Base-by-base conservation (phyloP, 2,329 filamentous ascomycete genomes). In the Exophiala lecanii-corni region DNA sequence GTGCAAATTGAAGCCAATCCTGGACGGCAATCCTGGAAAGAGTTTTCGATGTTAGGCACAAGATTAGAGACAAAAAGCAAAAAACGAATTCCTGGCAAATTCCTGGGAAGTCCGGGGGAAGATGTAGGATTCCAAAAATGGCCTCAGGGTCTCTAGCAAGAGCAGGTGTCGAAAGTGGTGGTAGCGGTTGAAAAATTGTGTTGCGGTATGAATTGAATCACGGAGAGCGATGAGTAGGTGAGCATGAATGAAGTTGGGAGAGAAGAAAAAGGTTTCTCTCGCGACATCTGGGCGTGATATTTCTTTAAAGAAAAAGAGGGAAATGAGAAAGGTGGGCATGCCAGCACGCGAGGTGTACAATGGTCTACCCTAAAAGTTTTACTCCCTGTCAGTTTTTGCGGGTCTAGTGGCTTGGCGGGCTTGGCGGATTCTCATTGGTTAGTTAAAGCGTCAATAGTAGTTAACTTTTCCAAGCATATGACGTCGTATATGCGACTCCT, bases 51-150 rank as follows among this genome's bases (percentile, higher is more conserved):
- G 16, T 28, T 18, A 30, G 32, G 34, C 36, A 32, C 28, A 36
- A 44, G 23, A 31, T 17, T 20, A 30, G 33, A 25, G 36, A 37
- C n/a, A 31, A 10, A 20, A 31, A 17, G 42, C 26, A 16, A 20
- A 32, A 28, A 36, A 17, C 12, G 16, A 40, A 35, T 32, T 36
- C 43, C 55, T 59, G 54, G 51, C 54, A 49, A 18, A 30, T 49
- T 51, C 49, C 54, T 31, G 50, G 51, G 53, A 51, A 52, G 42
- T 51, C 53, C 52, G 45, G 47, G 49, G 51, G 47, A 50, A 49
- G 51, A 52, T 37, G 47, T 48, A 23, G 33, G 16, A n/a, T 6
- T 18, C 33, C 15, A 35, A 4, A 35, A 7, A 33, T 13, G 10
- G 30, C 16, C 30, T 9, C n/a, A 28, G n/a, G 25, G n/a, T 28